These are phyloP conservation scores for Eucalyptus virginea DNA, from an alignment of 345 rosid species.

Conservation along the genomic window DNA sequence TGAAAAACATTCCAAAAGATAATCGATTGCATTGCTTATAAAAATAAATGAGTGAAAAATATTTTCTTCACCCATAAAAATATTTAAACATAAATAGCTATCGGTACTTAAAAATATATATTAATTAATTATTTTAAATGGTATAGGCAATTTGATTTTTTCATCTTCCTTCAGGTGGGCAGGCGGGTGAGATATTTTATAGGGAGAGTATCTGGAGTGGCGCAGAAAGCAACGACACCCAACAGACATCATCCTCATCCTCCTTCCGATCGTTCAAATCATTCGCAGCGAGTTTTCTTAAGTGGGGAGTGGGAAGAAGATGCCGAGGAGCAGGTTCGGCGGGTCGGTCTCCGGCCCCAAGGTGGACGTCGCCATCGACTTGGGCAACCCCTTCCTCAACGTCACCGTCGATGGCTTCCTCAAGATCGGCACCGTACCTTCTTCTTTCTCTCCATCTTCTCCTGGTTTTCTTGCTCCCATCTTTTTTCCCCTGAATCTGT, in stretches of 20 bases:
- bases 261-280: background rate
- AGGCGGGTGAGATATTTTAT: background rate
- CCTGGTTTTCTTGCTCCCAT: background rate
- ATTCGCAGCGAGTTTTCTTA: background rate
- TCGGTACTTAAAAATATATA: too few species aligned
- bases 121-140: too few species aligned
- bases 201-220: background rate
- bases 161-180: too few species aligned
- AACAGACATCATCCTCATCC: background rate
- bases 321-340: slow-evolving; percentile 52
- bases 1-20: accelerated
- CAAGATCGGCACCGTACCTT: slow-evolving; percentile 68
- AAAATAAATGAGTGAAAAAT: accelerated
- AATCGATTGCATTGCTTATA: background rate
- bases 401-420: slow-evolving; percentile 68
- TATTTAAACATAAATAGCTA: too few species aligned
- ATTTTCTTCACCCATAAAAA: background rate
- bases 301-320: background rate
- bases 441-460: background rate
- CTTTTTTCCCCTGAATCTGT: background rate
- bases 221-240: background rate
- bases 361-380: slow-evolving; percentile 58
- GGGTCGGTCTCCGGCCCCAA: slow-evolving; percentile 50
- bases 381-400: slow-evolving; percentile 67
- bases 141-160: too few species aligned